These are phyloP conservation scores for Ogataea dorogensis DNA, from an alignment of 805 yeast genomes.

Conservation along the genomic window DNA sequence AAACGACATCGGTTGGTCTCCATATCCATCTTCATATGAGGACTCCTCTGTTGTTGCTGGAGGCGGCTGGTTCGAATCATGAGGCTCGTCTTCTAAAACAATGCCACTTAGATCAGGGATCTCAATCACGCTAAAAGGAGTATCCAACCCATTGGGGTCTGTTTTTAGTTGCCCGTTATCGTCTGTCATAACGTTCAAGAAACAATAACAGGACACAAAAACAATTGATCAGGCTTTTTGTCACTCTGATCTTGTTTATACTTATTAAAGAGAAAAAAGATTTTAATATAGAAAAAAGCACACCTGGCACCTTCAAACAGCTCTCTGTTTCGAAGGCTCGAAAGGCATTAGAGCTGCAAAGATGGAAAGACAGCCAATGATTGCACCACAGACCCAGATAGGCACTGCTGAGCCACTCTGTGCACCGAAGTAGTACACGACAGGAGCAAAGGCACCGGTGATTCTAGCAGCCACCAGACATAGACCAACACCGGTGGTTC, in stretches of 20 bases:
- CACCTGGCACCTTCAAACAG: constrained; percentile 26
- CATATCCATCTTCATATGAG: constrained; percentile 26
- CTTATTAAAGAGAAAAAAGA: not conserved
- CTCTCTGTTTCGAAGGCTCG: constrained; percentile 44
- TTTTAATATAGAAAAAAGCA: constrained; percentile 1
- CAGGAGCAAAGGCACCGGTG: constrained; percentile 57
- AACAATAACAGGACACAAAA: not conserved
- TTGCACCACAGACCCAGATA: constrained; percentile 58
- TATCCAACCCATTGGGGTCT: constrained; percentile 3
- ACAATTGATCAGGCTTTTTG: not conserved
- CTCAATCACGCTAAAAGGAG: constrained; percentile 19
- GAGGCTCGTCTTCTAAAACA: constrained; percentile 1
- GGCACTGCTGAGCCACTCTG: constrained; percentile 53
- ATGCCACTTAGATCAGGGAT: constrained; percentile 25
- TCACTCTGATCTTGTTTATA: constrained; percentile 4
- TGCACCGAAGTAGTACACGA: constrained; percentile 50
- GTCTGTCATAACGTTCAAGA: constrained; percentile 10
- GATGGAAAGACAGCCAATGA: constrained; percentile 48
- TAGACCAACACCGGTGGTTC: constrained; percentile 62
- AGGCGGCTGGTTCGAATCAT: not conserved
- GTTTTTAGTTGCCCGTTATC: constrained; percentile 8
- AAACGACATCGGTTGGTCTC: constrained; percentile 27
- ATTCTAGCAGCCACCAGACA: constrained; percentile 55
- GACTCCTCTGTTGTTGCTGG: not conserved
- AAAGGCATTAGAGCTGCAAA: constrained; percentile 47